A percentile compares a stretch with the other conserved stretches of the same genome.
Evolutionary conservation across 768 basidiomycete species (phyloP).

Genomic region (Termitomyces sp.): DNA sequence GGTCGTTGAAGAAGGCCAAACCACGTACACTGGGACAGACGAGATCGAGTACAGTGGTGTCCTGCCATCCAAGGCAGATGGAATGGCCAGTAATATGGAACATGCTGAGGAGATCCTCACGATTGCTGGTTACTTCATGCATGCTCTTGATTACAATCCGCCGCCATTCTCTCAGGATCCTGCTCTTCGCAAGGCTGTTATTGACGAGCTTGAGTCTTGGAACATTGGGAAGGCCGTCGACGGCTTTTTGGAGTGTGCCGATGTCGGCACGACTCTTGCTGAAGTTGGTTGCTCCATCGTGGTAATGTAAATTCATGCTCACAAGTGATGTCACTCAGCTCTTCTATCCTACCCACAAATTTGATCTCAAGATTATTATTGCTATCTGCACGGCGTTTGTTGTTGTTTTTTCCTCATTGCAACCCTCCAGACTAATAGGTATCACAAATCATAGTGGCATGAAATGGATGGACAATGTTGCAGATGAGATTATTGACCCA

Average conservation of each 20-base stretch:
- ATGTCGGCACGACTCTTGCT: constrained; percentile 6
- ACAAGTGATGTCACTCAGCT: constrained; percentile 3
- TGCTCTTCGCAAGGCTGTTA: constrained; percentile 6
- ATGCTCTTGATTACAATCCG: constrained; percentile 2
- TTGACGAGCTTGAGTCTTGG: constrained; percentile 9
- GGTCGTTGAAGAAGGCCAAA: not conserved
- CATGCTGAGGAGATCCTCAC: constrained; percentile 5
- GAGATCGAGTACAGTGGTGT: constrained; percentile 6
- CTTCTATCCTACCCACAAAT: constrained; percentile 11
- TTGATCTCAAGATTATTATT: constrained; percentile 11
- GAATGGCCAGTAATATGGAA: constrained; percentile 8
- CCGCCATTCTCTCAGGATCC: constrained; percentile 8
- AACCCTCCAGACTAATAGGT: not conserved
- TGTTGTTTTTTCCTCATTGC: not conserved
- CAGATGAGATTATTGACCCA: constrained; percentile 8
- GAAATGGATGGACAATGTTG: constrained; percentile 14
- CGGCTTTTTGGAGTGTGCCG: constrained; percentile 5
- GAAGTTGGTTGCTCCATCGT: not conserved
- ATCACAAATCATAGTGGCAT: not conserved
- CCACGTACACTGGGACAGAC: not conserved
- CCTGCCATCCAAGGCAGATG: constrained; percentile 8
- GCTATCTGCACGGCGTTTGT: constrained; percentile 9
- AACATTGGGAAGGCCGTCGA: constrained; percentile 5
- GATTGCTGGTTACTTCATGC: constrained; percentile 4
- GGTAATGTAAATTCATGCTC: not conserved